Evolutionary conservation across 176 grass and related monocot genomes (phyloP), one percentile per base, ranked within the genome.

Genomic region (Cenchrus fungigraminus): DNA sequence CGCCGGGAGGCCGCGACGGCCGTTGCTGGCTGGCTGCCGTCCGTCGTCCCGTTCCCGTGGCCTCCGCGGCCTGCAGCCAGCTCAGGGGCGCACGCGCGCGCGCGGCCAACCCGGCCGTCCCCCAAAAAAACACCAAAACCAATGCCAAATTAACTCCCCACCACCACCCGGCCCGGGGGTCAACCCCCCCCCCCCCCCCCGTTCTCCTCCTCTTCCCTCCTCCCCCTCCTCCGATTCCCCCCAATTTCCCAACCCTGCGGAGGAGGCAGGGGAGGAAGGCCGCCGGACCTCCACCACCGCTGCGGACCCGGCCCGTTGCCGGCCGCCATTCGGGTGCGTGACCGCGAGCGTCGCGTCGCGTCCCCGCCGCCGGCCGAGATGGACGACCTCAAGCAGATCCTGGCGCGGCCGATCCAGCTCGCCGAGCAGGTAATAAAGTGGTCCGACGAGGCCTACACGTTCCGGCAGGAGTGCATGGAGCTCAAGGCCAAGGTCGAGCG

Each of bases 401-500:
- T 95, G 83, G 90, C 93, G 88, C 85, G 68, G 80, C 93, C 93
- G 88, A 95, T 95, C 88, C 93, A 95, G 83, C 74, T 95, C 37
- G 84, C 90, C n/a, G 93, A 95, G 71, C 90, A 95, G 79, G 93
- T 92, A 12, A 90, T 87, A 66, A 92, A 91, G 86, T 82, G 79
- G 75, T 79, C 90, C 37, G 93, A 92, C 49, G 90, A 92, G 80
- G 83, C 88, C 76, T 87, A 92, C 83, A 84, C 83, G 47, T 87
- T 84, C 77, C 76, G 83, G 68, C 90, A 95, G 90, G 93, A 95
- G 3, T 95, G 93, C 93, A 57, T 82, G 80, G 93, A 95, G 29
- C 83, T 95, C 59, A 95, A 95, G 65, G 71, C 80, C 42, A 95
- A 95, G 77, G 89, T 89, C 2, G 90, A 95, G 80, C 86, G 93